Evolutionary conservation across 179 eudicot genomes (phyloP).

Genomic region (Silene vulgaris): DNA sequence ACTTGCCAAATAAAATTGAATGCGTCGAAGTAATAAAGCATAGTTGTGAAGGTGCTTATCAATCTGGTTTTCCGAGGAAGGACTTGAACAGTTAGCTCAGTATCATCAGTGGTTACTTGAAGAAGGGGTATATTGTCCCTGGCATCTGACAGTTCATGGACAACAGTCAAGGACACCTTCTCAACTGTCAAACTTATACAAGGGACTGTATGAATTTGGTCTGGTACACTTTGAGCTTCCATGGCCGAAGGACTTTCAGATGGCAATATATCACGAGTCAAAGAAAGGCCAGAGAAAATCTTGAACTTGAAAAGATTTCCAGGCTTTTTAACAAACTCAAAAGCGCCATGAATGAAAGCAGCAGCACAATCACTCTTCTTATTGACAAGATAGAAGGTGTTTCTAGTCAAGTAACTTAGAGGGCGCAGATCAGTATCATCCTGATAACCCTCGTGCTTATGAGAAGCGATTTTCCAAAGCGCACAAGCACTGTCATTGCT

Average conservation of each 20-base stretch:
- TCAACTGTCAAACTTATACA: slow-evolving; percentile 50
- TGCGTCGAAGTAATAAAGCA: slow-evolving; percentile 56
- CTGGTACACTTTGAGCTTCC: slow-evolving; percentile 23
- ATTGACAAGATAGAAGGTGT: slow-evolving; percentile 73
- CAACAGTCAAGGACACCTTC: slow-evolving; percentile 58
- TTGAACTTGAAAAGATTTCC: slow-evolving; percentile 91
- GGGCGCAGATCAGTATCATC: slow-evolving; percentile 54
- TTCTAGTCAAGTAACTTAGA: slow-evolving; percentile 36
- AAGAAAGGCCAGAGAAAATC: slow-evolving; percentile 43
- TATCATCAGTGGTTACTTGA: slow-evolving; percentile 48
- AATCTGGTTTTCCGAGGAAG: slow-evolving; percentile 58
- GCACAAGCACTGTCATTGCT: slow-evolving; percentile 47
- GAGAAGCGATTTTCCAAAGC: slow-evolving; percentile 63
- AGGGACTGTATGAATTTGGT: slow-evolving; percentile 32
- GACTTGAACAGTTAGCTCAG: slow-evolving; percentile 60
- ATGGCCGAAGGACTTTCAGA: slow-evolving; percentile 22
- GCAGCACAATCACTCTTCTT: slow-evolving; percentile 64
- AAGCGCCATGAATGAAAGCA: slow-evolving; percentile 75
- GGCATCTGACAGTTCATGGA: slow-evolving; percentile 64
- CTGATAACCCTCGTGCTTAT: slow-evolving; percentile 45
- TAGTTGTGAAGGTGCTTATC: slow-evolving; percentile 54
- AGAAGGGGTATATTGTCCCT: slow-evolving; percentile 67
- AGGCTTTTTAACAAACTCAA: slow-evolving; percentile 80
- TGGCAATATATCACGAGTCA: slow-evolving; percentile 29
- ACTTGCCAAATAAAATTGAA: slow-evolving; percentile 60